Percentiles rank a stretch among this genome's conserved stretches.
Conservation (phyloP, 1,284 basidiomycete genomes). For the Ganoderma sinense region DNA sequence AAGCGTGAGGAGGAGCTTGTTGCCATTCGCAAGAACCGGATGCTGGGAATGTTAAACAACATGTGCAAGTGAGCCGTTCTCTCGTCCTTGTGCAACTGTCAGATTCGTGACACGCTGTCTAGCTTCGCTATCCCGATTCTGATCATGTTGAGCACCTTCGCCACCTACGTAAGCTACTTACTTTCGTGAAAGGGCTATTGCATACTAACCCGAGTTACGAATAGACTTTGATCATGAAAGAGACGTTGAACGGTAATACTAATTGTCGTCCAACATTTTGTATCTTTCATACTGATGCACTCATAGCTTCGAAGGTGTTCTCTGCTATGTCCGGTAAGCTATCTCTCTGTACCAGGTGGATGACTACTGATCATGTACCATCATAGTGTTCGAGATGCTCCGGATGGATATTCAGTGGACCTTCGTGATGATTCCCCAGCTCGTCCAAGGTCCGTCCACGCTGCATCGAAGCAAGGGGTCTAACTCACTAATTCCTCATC, state of each 20-base stretch:
- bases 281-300: slow-evolving; percentile 28
- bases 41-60: slow-evolving; percentile 17
- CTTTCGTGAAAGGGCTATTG: not conserved
- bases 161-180: slow-evolving; percentile 52
- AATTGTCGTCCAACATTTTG: not conserved
- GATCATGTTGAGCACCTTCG: slow-evolving; percentile 74
- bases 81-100: not conserved
- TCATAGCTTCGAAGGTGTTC: slow-evolving; percentile 47
- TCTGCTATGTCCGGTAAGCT: slow-evolving; percentile 45
- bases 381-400: slow-evolving; percentile 48
- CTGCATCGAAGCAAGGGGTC: not conserved
- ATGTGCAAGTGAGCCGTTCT: slow-evolving; percentile 19
- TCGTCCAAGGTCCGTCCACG: slow-evolving; percentile 36
- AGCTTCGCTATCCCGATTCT: slow-evolving; percentile 70
- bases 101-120: not conserved
- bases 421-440: slow-evolving; percentile 41
- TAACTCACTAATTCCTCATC: not conserved
- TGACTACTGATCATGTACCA: not conserved
- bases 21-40: slow-evolving; percentile 47
- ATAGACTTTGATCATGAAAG: slow-evolving; percentile 45
- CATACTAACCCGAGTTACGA: not conserved
- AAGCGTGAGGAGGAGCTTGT: slow-evolving; percentile 65
- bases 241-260: slow-evolving; percentile 40
- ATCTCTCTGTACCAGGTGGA: not conserved
- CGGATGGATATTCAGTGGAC: slow-evolving; percentile 40